Conservation (phyloP, 495 filamentous ascomycete species). For the Usnea hakonensis region DNA sequence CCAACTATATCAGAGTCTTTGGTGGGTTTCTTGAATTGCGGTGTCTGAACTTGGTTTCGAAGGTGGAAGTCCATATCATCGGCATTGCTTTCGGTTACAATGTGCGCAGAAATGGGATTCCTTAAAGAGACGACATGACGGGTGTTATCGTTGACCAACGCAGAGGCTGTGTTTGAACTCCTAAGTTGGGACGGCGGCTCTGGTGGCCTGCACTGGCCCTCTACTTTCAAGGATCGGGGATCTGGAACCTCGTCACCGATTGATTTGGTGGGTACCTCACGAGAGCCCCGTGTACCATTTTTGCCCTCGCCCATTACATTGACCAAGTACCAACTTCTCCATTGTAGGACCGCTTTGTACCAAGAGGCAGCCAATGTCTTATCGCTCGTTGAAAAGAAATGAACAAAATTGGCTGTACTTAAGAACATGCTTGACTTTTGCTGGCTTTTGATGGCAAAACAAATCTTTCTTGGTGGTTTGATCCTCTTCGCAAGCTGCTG, state of each 20-base stretch:
- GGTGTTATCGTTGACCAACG: not conserved
- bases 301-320: constrained; percentile 51
- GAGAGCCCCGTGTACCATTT: constrained; percentile 25
- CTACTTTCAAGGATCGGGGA: constrained; percentile 19
- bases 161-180: not conserved
- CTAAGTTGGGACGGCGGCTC: not conserved
- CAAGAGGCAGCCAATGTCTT: constrained; percentile 55
- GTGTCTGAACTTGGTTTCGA: constrained; percentile 38
- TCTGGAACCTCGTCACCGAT: constrained; percentile 15
- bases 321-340: constrained; percentile 85
- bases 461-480: constrained; percentile 69
- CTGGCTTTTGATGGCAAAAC: constrained; percentile 87
- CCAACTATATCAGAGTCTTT: constrained; percentile 29
- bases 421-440: constrained; percentile 82
- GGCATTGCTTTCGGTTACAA: constrained; percentile 45
- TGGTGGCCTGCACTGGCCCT: not conserved
- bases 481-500: constrained; percentile 54
- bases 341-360: constrained; percentile 61
- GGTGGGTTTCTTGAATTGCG: constrained; percentile 33
- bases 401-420: constrained; percentile 74
- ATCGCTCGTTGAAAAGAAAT: constrained; percentile 83
- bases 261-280: not conserved
- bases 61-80: constrained; percentile 33
- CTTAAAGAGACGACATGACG: constrained; percentile 2
- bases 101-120: constrained; percentile 32